These are phyloP conservation scores for Teratosphaeria destructans DNA, from an alignment of 2,329 filamentous ascomycete genomes.

Conservation along the genomic window DNA sequence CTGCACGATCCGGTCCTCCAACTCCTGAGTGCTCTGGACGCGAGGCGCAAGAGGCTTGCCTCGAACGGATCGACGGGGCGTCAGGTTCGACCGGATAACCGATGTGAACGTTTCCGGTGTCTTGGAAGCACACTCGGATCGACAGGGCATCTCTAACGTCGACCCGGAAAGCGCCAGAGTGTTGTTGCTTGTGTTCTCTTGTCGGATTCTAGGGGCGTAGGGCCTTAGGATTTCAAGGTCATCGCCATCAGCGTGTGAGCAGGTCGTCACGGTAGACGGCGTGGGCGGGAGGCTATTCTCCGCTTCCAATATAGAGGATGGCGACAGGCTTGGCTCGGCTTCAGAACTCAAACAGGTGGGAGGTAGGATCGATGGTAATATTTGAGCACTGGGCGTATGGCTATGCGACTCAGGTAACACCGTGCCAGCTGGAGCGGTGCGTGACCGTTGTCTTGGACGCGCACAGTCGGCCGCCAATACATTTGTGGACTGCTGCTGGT, in stretches of 20 bases:
- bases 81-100: not conserved
- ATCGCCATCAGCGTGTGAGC: constrained; percentile 5
- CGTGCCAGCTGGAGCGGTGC: constrained; percentile 16
- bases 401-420: constrained; percentile 5
- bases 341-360: constrained; percentile 8
- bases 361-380: not conserved
- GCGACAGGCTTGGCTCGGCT: constrained; percentile 2
- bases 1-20: constrained; percentile 20
- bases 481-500: not conserved
- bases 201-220: not conserved
- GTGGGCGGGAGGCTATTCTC: constrained; percentile 21
- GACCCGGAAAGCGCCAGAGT: constrained; percentile 5
- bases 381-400: not conserved
- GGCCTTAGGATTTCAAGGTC: constrained; percentile 3
- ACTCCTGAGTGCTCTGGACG: constrained; percentile 15
- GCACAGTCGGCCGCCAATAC: constrained; percentile 10
- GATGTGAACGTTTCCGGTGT: not conserved
- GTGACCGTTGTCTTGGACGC: constrained; percentile 15
- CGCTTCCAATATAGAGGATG: not conserved
- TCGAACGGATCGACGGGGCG: not conserved
- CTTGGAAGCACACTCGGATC: not conserved
- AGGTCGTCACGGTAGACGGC: constrained; percentile 15
- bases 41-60: constrained; percentile 8
- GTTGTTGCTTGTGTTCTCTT: not conserved
- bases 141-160: constrained; percentile 9